phyloP scores from a whole-genome alignment of 352 stramenopile species.

The Phytophthora citrophthora region DNA sequence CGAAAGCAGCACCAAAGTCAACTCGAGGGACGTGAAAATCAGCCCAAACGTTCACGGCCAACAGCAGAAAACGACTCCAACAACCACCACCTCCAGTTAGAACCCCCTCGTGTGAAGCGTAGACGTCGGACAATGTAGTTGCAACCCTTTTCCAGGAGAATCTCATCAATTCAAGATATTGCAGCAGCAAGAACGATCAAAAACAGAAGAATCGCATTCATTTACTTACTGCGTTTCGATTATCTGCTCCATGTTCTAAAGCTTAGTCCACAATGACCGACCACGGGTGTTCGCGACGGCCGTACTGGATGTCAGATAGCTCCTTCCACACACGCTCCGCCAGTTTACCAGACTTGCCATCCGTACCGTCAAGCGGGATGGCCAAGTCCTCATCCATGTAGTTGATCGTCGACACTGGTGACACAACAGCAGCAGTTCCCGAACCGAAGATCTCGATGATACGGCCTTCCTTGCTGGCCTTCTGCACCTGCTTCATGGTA shows the following conservation, averaged over 20 bases:
- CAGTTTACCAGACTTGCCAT: conserved; percentile 85
- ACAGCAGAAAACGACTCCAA: not conserved
- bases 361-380: conserved; percentile 88
- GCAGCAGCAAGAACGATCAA: conserved; percentile 11
- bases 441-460: conserved; percentile 96
- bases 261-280: conserved; percentile 55
- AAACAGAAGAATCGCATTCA: conserved; percentile 32
- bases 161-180: too few relatives aligned
- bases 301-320: conserved; percentile 90
- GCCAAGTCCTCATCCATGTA: conserved; percentile 94
- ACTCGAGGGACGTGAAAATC: not conserved
- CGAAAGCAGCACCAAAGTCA: conserved; percentile 22
- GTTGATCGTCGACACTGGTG: conserved; percentile 94
- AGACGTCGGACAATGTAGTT: not conserved
- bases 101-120: not conserved
- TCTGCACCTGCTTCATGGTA: conserved; percentile 94
- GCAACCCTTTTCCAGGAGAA: not conserved
- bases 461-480: conserved; percentile 90
- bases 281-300: conserved; percentile 60
- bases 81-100: too few relatives aligned
- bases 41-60: not conserved
- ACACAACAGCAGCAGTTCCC: conserved; percentile 95
- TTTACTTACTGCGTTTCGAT: conserved; percentile 30
- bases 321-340: conserved; percentile 91
- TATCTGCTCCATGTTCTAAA: conserved; percentile 8